Base-by-base conservation (phyloP, 768 basidiomycete species). In the Xerocomus spinulosus region DNA sequence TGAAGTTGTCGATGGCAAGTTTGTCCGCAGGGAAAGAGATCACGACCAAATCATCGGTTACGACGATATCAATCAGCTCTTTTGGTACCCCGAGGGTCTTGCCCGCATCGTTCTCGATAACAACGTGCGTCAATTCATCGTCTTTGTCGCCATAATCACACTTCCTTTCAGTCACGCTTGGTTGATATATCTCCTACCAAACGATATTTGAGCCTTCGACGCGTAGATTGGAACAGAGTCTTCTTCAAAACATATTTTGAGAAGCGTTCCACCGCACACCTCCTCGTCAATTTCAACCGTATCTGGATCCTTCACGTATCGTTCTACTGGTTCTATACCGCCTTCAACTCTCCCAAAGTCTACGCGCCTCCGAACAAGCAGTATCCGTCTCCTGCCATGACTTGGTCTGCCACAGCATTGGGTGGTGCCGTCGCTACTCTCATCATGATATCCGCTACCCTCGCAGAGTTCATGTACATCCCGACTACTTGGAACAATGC, bases 231-330 rank as follows among this genome's bases (percentile, higher is more conserved):
- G 96, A 83, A 81, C 61, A 79, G 81, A 42, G 92, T 92, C 35
- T 98, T 98, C 73, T 97, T 97, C 82, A 99, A 99, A 75, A 99
- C 96, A 6, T 99, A 95, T 71, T 91, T 82, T 56, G 96, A 99
- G 72, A 93, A 94, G 64, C 92, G 96, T 18, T 96, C 95, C 34
- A 78, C 77, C 49, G 83, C 86, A 13, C 96, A 99, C 70, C 80
- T 98, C 30, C 79, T 98, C 54, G 92, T 97, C 76, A 97, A 99
- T 72, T 99, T 99, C 74, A 99, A 99, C 70, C 92, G 96, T 33
- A 79, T 99, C 62, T 99, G 96, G 96, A 92, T 99, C 59, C 75
- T 95, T 48, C 96, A 99, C 63, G 75, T 99, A 50, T 79, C 93
- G 8, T 70, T 95, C 44, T 98, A 83, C 74, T 99, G 90, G 82